Evolutionary conservation across 192 early-diverging fungal genomes (phyloP).

Genomic region (Backusella circina): DNA sequence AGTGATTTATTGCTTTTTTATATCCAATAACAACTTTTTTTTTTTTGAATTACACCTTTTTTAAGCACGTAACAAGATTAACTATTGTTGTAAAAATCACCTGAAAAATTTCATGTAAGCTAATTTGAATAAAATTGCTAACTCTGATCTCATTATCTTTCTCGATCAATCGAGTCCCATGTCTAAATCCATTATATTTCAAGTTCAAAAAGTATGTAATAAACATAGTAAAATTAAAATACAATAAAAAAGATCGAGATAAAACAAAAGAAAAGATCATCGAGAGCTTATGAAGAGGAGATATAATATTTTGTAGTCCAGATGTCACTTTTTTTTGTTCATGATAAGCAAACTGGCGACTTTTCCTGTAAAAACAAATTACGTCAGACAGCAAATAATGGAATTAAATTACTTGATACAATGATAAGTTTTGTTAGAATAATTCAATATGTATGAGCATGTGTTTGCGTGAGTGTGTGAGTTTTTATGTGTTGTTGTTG

Average conservation of each 20-base stretch:
- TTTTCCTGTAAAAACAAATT: neutral
- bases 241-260: neutral
- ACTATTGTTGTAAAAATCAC: neutral
- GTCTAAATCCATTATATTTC: neutral
- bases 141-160: neutral
- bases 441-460: neutral
- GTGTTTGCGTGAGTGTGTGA: neutral
- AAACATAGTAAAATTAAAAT: neutral
- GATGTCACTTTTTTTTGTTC: neutral
- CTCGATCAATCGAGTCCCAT: neutral
- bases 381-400: neutral
- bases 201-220: neutral
- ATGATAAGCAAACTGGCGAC: neutral
- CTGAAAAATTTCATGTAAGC: neutral
- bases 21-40: neutral
- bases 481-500: neutral
- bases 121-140: neutral
- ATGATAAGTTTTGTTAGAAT: neutral
- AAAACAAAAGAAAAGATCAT: neutral
- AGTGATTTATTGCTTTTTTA: neutral
- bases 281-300: neutral
- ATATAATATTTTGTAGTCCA: neutral
- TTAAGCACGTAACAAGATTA: neutral
- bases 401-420: neutral
- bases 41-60: neutral